A percentile compares a stretch with the other conserved stretches of the same genome.
These are phyloP conservation scores for Quercus bicolor DNA, from an alignment of 306 rosid species.

Conservation along the genomic window DNA sequence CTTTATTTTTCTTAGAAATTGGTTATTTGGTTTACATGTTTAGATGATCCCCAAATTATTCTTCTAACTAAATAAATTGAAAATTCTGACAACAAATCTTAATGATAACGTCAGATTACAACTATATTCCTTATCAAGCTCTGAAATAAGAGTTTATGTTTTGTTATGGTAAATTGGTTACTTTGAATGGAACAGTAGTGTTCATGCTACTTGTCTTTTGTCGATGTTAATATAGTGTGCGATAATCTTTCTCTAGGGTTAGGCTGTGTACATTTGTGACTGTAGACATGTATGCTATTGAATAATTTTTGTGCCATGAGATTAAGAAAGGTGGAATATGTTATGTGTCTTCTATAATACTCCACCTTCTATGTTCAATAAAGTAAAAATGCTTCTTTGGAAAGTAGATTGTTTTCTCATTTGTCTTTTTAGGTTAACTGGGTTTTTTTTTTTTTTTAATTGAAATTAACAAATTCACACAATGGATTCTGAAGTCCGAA, in stretches of 20 bases:
- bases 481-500: too few species aligned
- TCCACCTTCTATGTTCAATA: background rate
- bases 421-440: background rate
- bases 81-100: background rate
- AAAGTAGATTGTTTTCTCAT: background rate
- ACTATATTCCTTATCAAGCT: background rate
- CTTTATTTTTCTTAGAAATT: background rate
- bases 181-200: too few species aligned
- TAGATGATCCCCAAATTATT: background rate
- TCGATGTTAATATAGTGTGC: background rate
- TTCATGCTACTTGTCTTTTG: too few species aligned
- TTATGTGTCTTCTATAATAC: background rate
- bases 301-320: background rate
- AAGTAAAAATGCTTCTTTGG: background rate
- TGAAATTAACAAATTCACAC: too few species aligned
- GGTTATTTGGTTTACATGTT: background rate
- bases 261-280: background rate
- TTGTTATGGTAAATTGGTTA: background rate
- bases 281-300: background rate
- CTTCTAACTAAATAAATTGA: background rate
- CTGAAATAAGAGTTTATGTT: background rate
- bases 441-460: too few species aligned
- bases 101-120: background rate
- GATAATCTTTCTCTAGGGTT: background rate
- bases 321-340: background rate